Conservation (phyloP, 805 yeast genomes). For the Teunomyces lycoperdinae region DNA sequence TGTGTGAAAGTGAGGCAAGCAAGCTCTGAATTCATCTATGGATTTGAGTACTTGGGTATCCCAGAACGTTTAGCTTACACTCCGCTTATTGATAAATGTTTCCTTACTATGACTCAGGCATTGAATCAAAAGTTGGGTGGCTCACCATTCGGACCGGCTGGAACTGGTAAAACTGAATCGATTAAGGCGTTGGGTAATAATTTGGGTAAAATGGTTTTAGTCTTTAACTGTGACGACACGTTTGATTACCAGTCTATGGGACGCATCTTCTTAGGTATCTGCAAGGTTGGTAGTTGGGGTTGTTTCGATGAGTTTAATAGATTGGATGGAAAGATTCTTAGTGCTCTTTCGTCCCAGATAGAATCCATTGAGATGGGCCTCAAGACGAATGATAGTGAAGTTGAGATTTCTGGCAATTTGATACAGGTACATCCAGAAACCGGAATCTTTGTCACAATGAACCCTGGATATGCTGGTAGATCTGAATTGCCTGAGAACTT, state of each 20-base stretch:
- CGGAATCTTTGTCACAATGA: slow-evolving; percentile 87
- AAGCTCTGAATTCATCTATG: slow-evolving; percentile 54
- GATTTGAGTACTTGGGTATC: slow-evolving; percentile 79
- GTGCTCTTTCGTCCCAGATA: slow-evolving; percentile 82
- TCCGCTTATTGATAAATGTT: slow-evolving; percentile 63
- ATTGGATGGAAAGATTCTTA: slow-evolving; percentile 63
- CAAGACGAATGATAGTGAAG: slow-evolving; percentile 15
- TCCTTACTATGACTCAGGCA: slow-evolving; percentile 70
- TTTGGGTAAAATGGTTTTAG: slow-evolving; percentile 77
- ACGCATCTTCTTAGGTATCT: slow-evolving; percentile 72
- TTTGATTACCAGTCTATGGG: slow-evolving; percentile 81
- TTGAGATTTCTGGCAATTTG: slow-evolving; percentile 44
- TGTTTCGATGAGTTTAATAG: slow-evolving; percentile 96
- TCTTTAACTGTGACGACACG: slow-evolving; percentile 87
- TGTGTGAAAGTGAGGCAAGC: slow-evolving; percentile 52
- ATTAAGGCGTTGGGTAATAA: slow-evolving; percentile 79
- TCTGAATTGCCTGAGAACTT: slow-evolving; percentile 81
- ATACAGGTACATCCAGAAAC: slow-evolving; percentile 44
- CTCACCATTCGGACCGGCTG: slow-evolving; percentile 93
- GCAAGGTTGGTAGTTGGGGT: slow-evolving; percentile 88
- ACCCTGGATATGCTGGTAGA: slow-evolving; percentile 86
- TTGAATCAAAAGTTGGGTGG: slow-evolving; percentile 77
- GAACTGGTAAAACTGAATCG: slow-evolving; percentile 94
- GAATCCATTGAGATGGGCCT: slow-evolving; percentile 66
- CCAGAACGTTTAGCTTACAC: slow-evolving; percentile 75